These are phyloP conservation scores for Cydonia oblonga DNA, from an alignment of 331 rosid genomes.

Conservation along the genomic window DNA sequence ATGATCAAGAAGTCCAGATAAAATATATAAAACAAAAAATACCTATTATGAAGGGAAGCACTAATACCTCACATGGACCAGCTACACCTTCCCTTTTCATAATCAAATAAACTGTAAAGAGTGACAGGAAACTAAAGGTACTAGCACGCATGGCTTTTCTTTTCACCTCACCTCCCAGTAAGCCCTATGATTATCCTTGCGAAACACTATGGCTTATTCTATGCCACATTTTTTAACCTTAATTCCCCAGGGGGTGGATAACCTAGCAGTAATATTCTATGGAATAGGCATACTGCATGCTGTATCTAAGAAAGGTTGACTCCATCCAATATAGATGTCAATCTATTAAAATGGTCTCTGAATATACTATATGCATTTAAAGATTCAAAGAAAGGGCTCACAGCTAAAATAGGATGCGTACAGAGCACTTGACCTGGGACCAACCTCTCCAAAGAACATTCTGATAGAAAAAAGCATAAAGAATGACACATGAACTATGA, in stretches of 20 bases:
- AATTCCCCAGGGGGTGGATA: neutral
- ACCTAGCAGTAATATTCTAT: neutral
- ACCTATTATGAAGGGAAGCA: neutral
- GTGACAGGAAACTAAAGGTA: neutral
- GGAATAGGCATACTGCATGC: neutral
- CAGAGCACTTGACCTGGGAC: neutral
- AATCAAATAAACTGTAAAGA: neutral
- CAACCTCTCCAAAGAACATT: constrained; percentile 14
- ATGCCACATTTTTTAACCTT: neutral
- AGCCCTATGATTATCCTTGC: neutral
- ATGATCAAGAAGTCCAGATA: neutral
- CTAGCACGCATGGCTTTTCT: neutral
- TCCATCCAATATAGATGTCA: neutral
- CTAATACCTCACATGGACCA: neutral
- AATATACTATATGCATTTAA: neutral
- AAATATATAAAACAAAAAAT: neutral
- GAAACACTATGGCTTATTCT: neutral
- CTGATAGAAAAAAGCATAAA: constrained; percentile 17
- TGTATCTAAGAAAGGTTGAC: neutral
- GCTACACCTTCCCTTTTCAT: neutral
- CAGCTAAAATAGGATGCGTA: constrained; percentile 2
- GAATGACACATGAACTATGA: constrained; percentile 17
- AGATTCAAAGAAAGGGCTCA: neutral
- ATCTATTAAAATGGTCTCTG: neutral
- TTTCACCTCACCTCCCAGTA: neutral